Base-by-base conservation (phyloP, 2,329 filamentous ascomycete species). In the Fusarium nematophilum region DNA sequence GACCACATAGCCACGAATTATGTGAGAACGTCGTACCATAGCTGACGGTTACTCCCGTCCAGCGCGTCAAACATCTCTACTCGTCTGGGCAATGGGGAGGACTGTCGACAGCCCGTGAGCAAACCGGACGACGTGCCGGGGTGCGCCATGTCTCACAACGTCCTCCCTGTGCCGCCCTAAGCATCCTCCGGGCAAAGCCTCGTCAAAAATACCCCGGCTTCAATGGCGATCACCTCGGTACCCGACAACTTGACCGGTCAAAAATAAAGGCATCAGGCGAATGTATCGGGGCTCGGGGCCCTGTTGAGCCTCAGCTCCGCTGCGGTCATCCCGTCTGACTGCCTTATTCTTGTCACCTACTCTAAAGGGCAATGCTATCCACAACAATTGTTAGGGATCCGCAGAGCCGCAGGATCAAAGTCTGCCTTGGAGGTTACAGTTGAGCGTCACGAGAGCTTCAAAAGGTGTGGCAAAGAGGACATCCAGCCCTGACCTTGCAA, bases 1-100 rank as follows among this genome's bases (percentile, higher is more conserved):
- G n/a, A 11, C 38, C n/a, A n/a, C 53, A 59, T 42, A 58, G 43
- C 59, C 53, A 49, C 58, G 45, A 25, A 26, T 45, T 21, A 21
- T 4, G 21, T 21, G 21, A 21, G 21, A 21, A 21, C n/a, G n/a
- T n/a, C n/a, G n/a, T n/a, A n/a, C n/a, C n/a, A n/a, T n/a, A 21
- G 6, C 21, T 4, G 21, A 21, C 21, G 21, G 21, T 21, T 21
- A 21, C 21, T 21, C 21, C 21, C 21, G 21, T 21, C 21, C 21
- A 21, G 6, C 4, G 6, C 21, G 21, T 21, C 21, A 4, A 21
- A 21, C n/a, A n/a, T n/a, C n/a, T n/a, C n/a, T n/a, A n/a, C n/a
- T n/a, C n/a, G n/a, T n/a, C n/a, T n/a, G n/a, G n/a, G n/a, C n/a
- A n/a, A n/a, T n/a, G n/a, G n/a, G n/a, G n/a, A n/a, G n/a, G n/a